Base-by-base conservation (phyloP, 192 early-diverging fungal genomes). In the Podila clonocystis region DNA sequence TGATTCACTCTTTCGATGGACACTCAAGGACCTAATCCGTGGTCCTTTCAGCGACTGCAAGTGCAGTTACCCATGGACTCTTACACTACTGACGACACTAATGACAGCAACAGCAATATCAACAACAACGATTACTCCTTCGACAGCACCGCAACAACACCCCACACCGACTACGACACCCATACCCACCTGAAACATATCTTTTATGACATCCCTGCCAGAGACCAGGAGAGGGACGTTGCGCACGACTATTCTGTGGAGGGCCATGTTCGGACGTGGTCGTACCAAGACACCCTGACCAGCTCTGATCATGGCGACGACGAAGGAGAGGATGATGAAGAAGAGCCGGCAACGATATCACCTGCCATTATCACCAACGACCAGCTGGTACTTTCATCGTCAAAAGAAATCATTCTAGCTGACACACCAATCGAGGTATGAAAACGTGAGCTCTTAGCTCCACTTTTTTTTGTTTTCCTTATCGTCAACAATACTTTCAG, bases 31-130 rank as follows among this genome's bases (percentile, higher is more conserved):
- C 41, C 26, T 22, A 75, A 75, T 50, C 73, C 73, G 15, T 75
- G 73, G 73, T 75, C 73, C 28, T 68, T 63, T 45, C 66, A 75
- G 41, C 67, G 58, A 34, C 24, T 31, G 6, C 57, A 70, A 8
- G 24, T 19, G 15, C 48, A 52, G 22, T 20, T 58, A 15, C 8
- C 60, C 17, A 50, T 69, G 30, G 52, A 45, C 8, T 15, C 41
- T 4, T 45, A 75, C 24, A 62, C 68, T 17, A 34, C 55, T 20
- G 41, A 64, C 22, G 36, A 38, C 20, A 17, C 31, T 63, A 41
- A 33, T 45, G 22, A 22, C 62, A 41, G 13, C 62, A 41, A 41
- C 9, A 52, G 4, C 73, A 6, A 30, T 45, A 68, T 62, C 5
- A 45, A 30, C 62, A 62, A 75, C 62, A 61, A 49, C 20, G 61